Evolutionary conservation across 2,329 filamentous ascomycete genomes (phyloP).

Genomic region (Botryotinia convoluta): DNA sequence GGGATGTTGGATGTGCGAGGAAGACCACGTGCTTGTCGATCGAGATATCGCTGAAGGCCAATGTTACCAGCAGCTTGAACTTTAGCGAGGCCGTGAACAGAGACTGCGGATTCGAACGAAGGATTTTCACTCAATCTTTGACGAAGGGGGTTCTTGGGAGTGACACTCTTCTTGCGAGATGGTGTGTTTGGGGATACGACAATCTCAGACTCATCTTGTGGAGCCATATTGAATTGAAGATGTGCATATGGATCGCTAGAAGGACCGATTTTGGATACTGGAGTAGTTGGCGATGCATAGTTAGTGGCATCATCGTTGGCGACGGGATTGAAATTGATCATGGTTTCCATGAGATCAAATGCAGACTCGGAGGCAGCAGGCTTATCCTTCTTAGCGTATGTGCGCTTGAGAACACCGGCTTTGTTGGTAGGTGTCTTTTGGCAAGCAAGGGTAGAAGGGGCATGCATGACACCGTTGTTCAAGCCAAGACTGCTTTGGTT

Average conservation of each 20-base stretch:
- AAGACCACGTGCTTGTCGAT: conserved; percentile 16
- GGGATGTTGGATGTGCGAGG: conserved; percentile 1
- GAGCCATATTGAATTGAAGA: background rate
- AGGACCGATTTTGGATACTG: background rate
- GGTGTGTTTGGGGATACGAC: background rate
- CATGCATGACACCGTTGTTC: background rate
- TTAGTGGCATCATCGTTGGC: background rate
- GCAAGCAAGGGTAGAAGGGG: background rate
- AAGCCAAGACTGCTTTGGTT: background rate
- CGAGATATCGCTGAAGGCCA: conserved; percentile 4
- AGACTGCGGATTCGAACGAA: conserved; percentile 12
- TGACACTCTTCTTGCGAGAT: background rate
- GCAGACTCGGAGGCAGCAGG: background rate
- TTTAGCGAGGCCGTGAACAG: conserved; percentile 14
- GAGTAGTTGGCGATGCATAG: no score
- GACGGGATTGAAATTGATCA: background rate
- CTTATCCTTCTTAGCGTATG: background rate
- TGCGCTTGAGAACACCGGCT: conserved; percentile 2
- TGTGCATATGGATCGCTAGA: background rate
- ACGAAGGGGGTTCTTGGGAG: background rate
- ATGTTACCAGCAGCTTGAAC: background rate
- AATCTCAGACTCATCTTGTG: background rate
- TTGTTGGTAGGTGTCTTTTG: background rate
- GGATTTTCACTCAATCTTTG: conserved; percentile 17
- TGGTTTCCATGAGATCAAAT: background rate